A percentile compares a stretch with the other conserved stretches of the same genome.
Conservation (phyloP, 2,329 filamentous ascomycete species). For the Verticillium klebahnii region DNA sequence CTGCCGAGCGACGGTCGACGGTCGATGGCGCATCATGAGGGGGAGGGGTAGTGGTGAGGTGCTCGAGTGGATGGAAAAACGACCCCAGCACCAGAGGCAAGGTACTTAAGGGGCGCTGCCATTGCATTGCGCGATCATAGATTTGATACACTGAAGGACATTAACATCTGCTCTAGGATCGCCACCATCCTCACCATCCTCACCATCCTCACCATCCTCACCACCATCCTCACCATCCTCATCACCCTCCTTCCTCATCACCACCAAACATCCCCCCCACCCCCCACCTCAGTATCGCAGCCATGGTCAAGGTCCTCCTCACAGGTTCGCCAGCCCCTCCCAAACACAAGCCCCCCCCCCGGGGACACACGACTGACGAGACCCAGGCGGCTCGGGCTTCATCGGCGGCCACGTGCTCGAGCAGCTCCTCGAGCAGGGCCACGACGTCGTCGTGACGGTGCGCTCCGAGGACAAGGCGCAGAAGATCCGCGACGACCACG, state of each 20-base stretch:
- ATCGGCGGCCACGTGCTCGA: constrained; percentile 51
- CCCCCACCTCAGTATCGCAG: constrained; percentile 5
- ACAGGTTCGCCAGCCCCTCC: constrained; percentile 29
- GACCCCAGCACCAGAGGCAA: too few species aligned
- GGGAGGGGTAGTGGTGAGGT: not conserved
- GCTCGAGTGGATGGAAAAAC: too few species aligned
- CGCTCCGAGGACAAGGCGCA: constrained; percentile 49
- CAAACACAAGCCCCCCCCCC: too few species aligned
- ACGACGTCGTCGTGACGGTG: constrained; percentile 52
- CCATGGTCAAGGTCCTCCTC: constrained; percentile 42
- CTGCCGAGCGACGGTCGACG: not conserved
- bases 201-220: not conserved
- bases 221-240: not conserved
- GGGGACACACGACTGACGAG: not conserved
- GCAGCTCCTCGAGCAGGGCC: constrained; percentile 44
- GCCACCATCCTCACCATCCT: not conserved
- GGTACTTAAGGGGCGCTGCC: too few species aligned
- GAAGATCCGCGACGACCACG: constrained; percentile 45
- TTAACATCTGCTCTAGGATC: not conserved
- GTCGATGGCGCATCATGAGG: not conserved
- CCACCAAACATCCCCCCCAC: not conserved
- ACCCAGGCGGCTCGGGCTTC: constrained; percentile 45
- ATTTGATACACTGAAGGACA: too few species aligned
- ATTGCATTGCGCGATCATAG: not conserved
- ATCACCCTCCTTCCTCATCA: not conserved